Evolutionary conservation across 805 yeast species (phyloP).

Genomic region (Barnettozyma vustinii): DNA sequence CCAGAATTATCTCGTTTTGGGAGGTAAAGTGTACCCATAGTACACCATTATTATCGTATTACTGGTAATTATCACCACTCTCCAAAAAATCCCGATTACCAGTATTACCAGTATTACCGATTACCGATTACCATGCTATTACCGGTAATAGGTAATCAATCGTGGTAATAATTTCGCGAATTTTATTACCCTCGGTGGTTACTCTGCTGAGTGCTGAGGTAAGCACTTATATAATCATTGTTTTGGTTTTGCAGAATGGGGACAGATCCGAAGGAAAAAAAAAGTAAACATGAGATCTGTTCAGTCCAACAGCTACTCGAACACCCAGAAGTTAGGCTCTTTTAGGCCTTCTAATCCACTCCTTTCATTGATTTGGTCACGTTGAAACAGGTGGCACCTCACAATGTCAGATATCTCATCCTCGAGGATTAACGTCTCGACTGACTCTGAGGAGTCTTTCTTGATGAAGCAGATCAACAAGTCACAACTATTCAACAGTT

Average conservation of each 20-base stretch:
- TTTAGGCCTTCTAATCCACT: background rate
- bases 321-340: background rate
- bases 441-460: constrained; percentile 27
- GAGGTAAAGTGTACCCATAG: no score
- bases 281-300: background rate
- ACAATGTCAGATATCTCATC: constrained; percentile 9
- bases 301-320: background rate
- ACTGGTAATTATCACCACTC: no score
- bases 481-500: constrained; percentile 21
- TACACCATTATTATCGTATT: no score
- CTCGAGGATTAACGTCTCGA: constrained; percentile 13
- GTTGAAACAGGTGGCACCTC: background rate
- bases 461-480: constrained; percentile 23
- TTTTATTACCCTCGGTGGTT: no score
- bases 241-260: background rate
- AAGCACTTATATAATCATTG: background rate
- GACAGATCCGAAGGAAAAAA: background rate
- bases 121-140: no score
- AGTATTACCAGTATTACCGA: no score
- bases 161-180: no score
- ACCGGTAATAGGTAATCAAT: no score
- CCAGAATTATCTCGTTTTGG: no score
- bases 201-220: background rate
- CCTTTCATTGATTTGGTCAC: background rate
- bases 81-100: no score